phyloP scores from a whole-genome alignment of 2,329 filamentous ascomycete genomes.

The Xylariales sp. region DNA sequence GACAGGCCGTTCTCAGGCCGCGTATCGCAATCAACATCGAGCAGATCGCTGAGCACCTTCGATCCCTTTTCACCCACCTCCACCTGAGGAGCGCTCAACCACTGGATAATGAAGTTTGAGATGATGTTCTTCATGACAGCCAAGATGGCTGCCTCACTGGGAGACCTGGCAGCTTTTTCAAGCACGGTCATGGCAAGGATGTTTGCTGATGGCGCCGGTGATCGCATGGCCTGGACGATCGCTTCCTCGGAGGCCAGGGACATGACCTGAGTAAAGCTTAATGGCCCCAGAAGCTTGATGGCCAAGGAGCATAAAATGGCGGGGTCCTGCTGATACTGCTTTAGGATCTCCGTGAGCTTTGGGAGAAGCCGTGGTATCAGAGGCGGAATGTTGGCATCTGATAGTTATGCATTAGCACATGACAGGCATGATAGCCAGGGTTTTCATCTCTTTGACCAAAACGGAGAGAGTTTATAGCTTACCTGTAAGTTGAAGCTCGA shows the following conservation, averaged over 20 bases:
- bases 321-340: slow-evolving; percentile 46
- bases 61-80: slow-evolving; percentile 51
- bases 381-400: slow-evolving; percentile 47
- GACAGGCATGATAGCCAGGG: too few relatives aligned
- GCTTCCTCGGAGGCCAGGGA: slow-evolving; percentile 46
- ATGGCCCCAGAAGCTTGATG: slow-evolving; percentile 50
- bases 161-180: slow-evolving; percentile 46
- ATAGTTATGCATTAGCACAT: not conserved
- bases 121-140: slow-evolving; percentile 45
- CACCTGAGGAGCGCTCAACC: slow-evolving; percentile 49
- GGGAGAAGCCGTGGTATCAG: slow-evolving; percentile 51
- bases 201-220: slow-evolving; percentile 51
- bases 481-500: slow-evolving; percentile 56
- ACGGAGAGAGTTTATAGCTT: too few relatives aligned
- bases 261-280: slow-evolving; percentile 47
- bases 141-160: slow-evolving; percentile 45
- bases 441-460: too few relatives aligned
- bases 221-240: slow-evolving; percentile 47
- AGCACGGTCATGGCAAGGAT: slow-evolving; percentile 53
- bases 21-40: slow-evolving; percentile 50
- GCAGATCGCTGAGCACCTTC: slow-evolving; percentile 46
- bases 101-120: slow-evolving; percentile 42
- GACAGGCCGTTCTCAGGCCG: slow-evolving; percentile 21
- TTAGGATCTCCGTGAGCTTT: slow-evolving; percentile 48
- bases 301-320: slow-evolving; percentile 46